These are phyloP conservation scores for Aspergillus pseudotamarii DNA, from an alignment of 2,329 filamentous ascomycete species.

Conservation along the genomic window DNA sequence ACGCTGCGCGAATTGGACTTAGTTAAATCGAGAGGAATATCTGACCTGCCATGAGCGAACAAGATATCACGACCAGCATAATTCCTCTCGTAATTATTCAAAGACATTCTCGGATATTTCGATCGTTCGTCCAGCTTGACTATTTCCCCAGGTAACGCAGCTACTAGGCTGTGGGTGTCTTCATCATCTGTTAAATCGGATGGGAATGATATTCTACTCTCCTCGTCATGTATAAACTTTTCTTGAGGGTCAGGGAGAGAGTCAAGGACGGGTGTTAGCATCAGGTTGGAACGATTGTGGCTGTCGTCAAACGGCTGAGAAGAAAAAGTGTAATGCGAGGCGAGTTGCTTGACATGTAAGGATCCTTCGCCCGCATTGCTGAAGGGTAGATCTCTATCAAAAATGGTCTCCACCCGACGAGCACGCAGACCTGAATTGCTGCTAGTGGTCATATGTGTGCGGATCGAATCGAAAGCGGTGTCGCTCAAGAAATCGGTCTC, in stretches of 20 bases:
- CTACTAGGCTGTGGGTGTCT: conserved; percentile 33
- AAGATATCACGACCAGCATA: conserved; percentile 9
- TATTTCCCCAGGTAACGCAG: conserved; percentile 29
- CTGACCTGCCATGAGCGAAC: conserved; percentile 1
- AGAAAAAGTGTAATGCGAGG: conserved; percentile 50
- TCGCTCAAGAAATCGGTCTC: conserved; percentile 65
- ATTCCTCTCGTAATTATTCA: conserved; percentile 7
- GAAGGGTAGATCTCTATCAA: conserved; percentile 56
- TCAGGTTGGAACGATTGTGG: conserved; percentile 24
- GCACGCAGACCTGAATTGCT: conserved; percentile 56
- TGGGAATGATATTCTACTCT: conserved; percentile 24
- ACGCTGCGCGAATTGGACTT: conserved; percentile 18
- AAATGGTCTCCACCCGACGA: conserved; percentile 65
- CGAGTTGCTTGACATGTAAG: conserved; percentile 51
- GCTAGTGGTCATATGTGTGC: conserved; percentile 60
- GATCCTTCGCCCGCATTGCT: conserved; percentile 44
- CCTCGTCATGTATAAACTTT: conserved; percentile 17
- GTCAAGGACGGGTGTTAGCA: conserved; percentile 14
- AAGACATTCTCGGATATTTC: conserved; percentile 8
- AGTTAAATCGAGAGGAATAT: conserved; percentile 6
- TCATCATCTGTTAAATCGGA: conserved; percentile 29
- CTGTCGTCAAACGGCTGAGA: conserved; percentile 28
- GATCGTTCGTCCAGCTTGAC: conserved; percentile 13
- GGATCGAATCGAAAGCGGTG: conserved; percentile 64
- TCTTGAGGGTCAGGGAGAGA: conserved; percentile 16